Evolutionary conservation across 2,329 filamentous ascomycete genomes (phyloP).

Genomic region (Dactylella cylindrospora): DNA sequence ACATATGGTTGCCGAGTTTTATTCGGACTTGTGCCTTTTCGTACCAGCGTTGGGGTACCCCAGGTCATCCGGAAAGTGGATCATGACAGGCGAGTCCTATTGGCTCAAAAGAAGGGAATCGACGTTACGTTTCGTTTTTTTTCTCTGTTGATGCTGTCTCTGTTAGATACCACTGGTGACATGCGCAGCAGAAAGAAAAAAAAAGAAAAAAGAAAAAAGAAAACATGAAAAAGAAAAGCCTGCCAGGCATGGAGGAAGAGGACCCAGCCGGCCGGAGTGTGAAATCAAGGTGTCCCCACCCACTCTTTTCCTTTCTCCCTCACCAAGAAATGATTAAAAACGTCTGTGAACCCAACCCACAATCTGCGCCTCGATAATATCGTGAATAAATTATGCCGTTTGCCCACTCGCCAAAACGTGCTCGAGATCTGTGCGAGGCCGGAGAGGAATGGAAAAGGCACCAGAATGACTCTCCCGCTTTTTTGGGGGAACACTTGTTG

Average conservation of each 20-base stretch:
- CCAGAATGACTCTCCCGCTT: no score
- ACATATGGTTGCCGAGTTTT: slow-evolving; percentile 19
- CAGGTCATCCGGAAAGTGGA: slow-evolving; percentile 27
- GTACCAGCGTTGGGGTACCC: slow-evolving; percentile 41
- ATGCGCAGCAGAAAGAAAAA: slow-evolving; percentile 24
- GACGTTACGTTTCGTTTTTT: slow-evolving; percentile 32
- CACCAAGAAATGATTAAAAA: no score
- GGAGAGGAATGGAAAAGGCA: no score
- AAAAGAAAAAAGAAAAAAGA: slow-evolving; percentile 5
- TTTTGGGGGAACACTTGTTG: no score
- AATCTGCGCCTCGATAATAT: no score
- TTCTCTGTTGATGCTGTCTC: slow-evolving; percentile 5
- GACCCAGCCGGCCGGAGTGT: slow-evolving; percentile 29
- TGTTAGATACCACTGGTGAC: slow-evolving; percentile 42
- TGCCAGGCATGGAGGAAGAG: background rate
- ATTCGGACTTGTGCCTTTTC: slow-evolving; percentile 23
- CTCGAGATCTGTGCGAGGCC: no score
- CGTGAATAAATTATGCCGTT: no score
- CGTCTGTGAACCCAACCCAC: no score
- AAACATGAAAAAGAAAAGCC: background rate
- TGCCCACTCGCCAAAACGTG: no score
- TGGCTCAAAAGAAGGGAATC: slow-evolving; percentile 17
- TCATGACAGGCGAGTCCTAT: slow-evolving; percentile 1
- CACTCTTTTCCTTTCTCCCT: slow-evolving; percentile 18
- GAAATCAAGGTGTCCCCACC: slow-evolving; percentile 22